These are phyloP conservation scores for Schoenoplectus tabernaemontani DNA, from an alignment of 202 grass and related monocot species.

Conservation along the genomic window DNA sequence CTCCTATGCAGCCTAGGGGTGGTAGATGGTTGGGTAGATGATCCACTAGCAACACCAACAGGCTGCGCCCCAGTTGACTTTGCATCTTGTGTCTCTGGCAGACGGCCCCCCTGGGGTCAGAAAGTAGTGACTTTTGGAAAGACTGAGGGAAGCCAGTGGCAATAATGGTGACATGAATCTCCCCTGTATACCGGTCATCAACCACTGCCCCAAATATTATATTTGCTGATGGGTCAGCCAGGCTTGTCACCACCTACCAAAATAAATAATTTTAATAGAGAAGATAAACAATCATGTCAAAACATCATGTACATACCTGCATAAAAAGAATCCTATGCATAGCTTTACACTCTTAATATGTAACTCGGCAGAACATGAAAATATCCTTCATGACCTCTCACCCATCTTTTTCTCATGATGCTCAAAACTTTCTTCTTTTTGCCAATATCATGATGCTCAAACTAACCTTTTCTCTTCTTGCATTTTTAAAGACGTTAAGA, in stretches of 20 bases:
- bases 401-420: not conserved
- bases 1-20: conserved; percentile 40
- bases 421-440: no score
- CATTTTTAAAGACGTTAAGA: not conserved
- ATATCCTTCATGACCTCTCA: not conserved
- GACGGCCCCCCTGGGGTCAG: conserved; percentile 57
- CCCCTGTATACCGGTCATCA: conserved; percentile 74
- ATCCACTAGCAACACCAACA: conserved; percentile 9
- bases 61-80: conserved; percentile 16
- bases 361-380: not conserved
- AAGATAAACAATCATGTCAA: not conserved
- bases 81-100: conserved; percentile 50
- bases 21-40: conserved; percentile 5
- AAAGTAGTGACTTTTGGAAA: conserved; percentile 72
- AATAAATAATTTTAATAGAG: not conserved
- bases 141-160: conserved; percentile 82
- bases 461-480: not conserved
- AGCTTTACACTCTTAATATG: not conserved
- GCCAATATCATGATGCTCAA: not conserved
- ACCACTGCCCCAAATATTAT: conserved; percentile 97
- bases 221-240: conserved; percentile 88
- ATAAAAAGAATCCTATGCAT: not conserved
- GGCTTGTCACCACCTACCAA: conserved; percentile 80
- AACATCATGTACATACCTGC: not conserved
- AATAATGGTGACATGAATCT: conserved; percentile 91